Conservation (phyloP, 495 filamentous ascomycete genomes). For the Hypoxylon lienhwacheense region DNA sequence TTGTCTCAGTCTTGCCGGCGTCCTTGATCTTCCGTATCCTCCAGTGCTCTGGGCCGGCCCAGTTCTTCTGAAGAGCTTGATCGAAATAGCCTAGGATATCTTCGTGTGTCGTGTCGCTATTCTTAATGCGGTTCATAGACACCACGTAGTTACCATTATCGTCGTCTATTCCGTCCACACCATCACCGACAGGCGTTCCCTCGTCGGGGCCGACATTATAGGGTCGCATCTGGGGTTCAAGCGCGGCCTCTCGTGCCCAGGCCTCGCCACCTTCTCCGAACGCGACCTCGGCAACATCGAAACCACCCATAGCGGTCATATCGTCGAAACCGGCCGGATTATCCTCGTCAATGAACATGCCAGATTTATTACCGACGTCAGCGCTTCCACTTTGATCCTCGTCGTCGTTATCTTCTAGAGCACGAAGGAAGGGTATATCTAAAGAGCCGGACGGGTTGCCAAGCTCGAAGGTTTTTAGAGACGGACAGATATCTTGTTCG, state of each 20-base stretch:
- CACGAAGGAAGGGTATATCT: slow-evolving; percentile 89
- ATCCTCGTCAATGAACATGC: slow-evolving; percentile 81
- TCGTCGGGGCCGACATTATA: slow-evolving; percentile 58
- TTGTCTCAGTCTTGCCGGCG: slow-evolving; percentile 61
- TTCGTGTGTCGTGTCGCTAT: slow-evolving; percentile 69
- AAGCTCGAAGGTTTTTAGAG: slow-evolving; percentile 87
- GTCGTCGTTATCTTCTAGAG: slow-evolving; percentile 78
- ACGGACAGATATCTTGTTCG: slow-evolving; percentile 90
- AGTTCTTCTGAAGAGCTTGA: slow-evolving; percentile 91
- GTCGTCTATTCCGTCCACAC: slow-evolving; percentile 62
- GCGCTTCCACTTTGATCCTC: slow-evolving; percentile 56
- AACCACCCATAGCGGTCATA: slow-evolving; percentile 71
- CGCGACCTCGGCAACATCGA: slow-evolving; percentile 69
- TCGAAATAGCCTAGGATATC: slow-evolving; percentile 98
- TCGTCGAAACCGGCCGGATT: slow-evolving; percentile 80
- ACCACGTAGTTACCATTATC: slow-evolving; percentile 67
- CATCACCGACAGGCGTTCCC: slow-evolving; percentile 57
- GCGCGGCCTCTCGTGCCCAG: slow-evolving; percentile 68
- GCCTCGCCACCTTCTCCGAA: slow-evolving; percentile 77
- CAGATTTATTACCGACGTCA: slow-evolving; percentile 66
- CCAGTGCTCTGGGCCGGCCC: slow-evolving; percentile 99
- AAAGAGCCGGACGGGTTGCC: slow-evolving; percentile 80
- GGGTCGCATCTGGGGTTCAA: slow-evolving; percentile 64
- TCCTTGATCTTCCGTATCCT: slow-evolving; percentile 93
- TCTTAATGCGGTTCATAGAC: slow-evolving; percentile 64